A percentile compares a stretch with the other conserved stretches of the same genome.
phyloP scores from a whole-genome alignment of 192 early-diverging fungal species.

The Allomyces macrogynus region DNA sequence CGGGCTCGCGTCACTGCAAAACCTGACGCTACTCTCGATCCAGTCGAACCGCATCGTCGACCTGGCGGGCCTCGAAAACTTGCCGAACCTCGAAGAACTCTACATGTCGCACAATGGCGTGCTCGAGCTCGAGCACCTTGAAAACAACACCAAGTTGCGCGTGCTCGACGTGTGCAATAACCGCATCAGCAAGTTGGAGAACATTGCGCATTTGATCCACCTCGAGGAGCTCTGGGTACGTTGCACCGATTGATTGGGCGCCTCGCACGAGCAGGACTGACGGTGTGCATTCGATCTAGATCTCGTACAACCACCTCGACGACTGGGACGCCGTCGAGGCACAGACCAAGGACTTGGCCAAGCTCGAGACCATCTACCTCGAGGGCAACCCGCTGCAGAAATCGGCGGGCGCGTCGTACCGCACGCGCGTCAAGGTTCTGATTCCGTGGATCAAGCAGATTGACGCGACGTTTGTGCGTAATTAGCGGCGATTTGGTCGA shows the following conservation, averaged over 20 bases:
- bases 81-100: slow-evolving; percentile 61
- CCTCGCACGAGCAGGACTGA: no score
- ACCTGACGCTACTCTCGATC: slow-evolving; percentile 45
- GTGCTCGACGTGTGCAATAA: slow-evolving; percentile 81
- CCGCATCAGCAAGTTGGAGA: slow-evolving; percentile 45
- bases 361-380: slow-evolving; percentile 73
- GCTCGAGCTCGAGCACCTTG: slow-evolving; percentile 50
- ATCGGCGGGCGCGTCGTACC: slow-evolving; percentile 52
- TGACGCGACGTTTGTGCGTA: slow-evolving; percentile 49
- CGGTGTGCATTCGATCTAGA: no score
- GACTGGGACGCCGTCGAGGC: slow-evolving; percentile 56
- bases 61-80: slow-evolving; percentile 50
- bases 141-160: slow-evolving; percentile 43
- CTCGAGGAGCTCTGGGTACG: slow-evolving; percentile 82
- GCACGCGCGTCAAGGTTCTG: slow-evolving; percentile 63
- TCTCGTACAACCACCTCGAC: slow-evolving; percentile 39
- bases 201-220: slow-evolving; percentile 38
- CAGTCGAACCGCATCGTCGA: slow-evolving; percentile 71
- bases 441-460: slow-evolving; percentile 78
- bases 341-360: slow-evolving; percentile 31
- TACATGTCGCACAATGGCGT: slow-evolving; percentile 89
- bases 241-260: no score
- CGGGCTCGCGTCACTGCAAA: slow-evolving; percentile 12
- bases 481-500: no score
- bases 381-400: slow-evolving; percentile 86